A percentile compares a stretch with the other conserved stretches of the same genome.
phyloP scores from a whole-genome alignment of 2,329 filamentous ascomycete species.

The Madurella mycetomatis region DNA sequence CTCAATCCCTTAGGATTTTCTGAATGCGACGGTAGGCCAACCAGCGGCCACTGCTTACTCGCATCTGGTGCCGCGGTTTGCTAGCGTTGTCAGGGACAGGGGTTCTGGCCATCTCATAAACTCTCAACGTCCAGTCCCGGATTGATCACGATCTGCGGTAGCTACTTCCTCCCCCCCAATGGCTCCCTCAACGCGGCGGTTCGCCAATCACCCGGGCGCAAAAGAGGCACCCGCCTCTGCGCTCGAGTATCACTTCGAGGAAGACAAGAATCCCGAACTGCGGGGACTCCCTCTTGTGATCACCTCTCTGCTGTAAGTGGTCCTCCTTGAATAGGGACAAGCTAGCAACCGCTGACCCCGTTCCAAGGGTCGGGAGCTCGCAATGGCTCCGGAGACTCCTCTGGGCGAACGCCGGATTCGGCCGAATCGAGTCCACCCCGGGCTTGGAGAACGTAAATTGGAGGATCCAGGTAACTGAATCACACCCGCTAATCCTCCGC shows the following conservation, averaged over 20 bases:
- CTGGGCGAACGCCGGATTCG: conserved; percentile 65
- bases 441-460: conserved; percentile 42
- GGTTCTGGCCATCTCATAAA: too few relatives aligned
- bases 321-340: not conserved
- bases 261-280: conserved; percentile 64
- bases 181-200: conserved; percentile 25
- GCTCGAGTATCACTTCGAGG: conserved; percentile 29
- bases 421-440: conserved; percentile 42
- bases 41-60: too few relatives aligned
- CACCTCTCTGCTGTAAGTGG: conserved; percentile 35
- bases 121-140: not conserved
- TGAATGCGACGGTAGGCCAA: too few relatives aligned
- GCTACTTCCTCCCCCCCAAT: conserved; percentile 7
- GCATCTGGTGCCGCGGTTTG: too few relatives aligned
- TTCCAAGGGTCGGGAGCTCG: conserved; percentile 53
- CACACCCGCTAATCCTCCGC: not conserved
- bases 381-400: conserved; percentile 58
- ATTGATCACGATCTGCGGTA: not conserved
- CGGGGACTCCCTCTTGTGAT: conserved; percentile 60
- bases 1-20: too few relatives aligned
- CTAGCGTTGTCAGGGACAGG: too few relatives aligned
- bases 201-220: conserved; percentile 42
- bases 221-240: conserved; percentile 34
- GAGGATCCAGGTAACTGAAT: conserved; percentile 44
- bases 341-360: not conserved